These are phyloP conservation scores for Dactylonectria macrodidyma DNA, from an alignment of 2,329 filamentous ascomycete genomes.

Conservation along the genomic window DNA sequence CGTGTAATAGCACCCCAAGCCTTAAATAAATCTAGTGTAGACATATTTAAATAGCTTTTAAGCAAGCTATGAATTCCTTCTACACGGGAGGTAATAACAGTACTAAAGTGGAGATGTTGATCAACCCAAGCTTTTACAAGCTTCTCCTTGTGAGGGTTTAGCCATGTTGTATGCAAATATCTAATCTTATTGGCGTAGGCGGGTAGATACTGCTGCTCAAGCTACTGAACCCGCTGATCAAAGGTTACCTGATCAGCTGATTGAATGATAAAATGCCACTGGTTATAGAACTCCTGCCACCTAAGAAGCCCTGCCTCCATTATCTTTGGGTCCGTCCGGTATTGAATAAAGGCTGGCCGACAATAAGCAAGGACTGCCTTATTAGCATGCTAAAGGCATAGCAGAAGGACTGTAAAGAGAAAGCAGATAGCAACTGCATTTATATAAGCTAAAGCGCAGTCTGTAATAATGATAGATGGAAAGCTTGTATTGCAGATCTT, in stretches of 20 bases:
- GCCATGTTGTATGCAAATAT: conserved; percentile 26
- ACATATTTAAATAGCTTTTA: conserved; percentile 33
- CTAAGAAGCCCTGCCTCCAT: no score
- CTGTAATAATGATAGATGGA: conserved; percentile 37
- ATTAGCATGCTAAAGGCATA: conserved; percentile 32
- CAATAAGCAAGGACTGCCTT: conserved; percentile 13
- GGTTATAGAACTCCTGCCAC: conserved; percentile 39
- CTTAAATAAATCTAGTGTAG: conserved; percentile 35
- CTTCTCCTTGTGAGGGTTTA: conserved; percentile 39
- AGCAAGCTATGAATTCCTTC: conserved; percentile 6
- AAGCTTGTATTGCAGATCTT: conserved; percentile 23
- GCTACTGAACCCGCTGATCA: no score
- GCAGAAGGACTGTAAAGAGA: conserved; percentile 1
- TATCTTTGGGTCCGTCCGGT: conserved; percentile 1
- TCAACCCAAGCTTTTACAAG: conserved; percentile 41
- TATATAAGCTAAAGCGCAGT: conserved; percentile 35
- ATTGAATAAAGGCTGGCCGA: neutral
- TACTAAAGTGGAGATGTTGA: no score
- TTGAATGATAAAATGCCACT: conserved; percentile 40
- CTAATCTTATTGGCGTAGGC: conserved; percentile 26
- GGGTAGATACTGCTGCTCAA: no score
- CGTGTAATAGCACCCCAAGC: no score
- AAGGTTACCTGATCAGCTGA: no score
- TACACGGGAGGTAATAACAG: conserved; percentile 34
- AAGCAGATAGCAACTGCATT: neutral